Base-by-base conservation (phyloP, 2,329 filamentous ascomycete species). In the Pestalotiopsis sp. region DNA sequence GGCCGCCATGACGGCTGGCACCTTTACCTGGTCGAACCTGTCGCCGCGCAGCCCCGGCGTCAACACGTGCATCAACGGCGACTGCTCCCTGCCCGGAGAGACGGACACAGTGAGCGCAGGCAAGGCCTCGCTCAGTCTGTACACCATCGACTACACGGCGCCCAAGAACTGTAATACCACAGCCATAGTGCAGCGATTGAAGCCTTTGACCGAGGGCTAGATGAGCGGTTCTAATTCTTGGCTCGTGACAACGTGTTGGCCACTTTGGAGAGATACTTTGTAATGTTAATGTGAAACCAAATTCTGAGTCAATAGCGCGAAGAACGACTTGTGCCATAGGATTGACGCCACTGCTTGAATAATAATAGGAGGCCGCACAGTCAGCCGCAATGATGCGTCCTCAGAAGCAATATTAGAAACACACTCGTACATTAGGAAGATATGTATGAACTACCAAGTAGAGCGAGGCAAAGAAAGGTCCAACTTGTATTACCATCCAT, bases 41-140 rank as follows among this genome's bases (percentile, higher is more conserved):
- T 76, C 78, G 41, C 79, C 80, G 1, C 76, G 76, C 64, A 71
- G 77, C 3, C 79, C 77, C 0, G 84, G 82, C 1, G 77, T 84
- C 2, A 87, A 87, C 66, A 73, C 77, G 1, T 86, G 84, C 68
- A 83, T 86, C 71, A 86, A 87, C 63, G 86, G 85, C 1, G 82
- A 87, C 67, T 86, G 84, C 73, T 76, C 74, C 6, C 73, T 87
- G n/a, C 83, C 84, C 0, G 84, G 85, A 0, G 85, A 88, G 79
- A 86, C 84, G 1, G 82, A 82, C 20, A 56, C 56, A 3, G 52
- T 66, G 9, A 41, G 23, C n/a, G 64, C 31, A 20, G 52, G 64
- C 52, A 66, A 59, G 36, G 64, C 45, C n/a, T 59, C 64, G 3
- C 27, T 66, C 38, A 59, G 52, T 39, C 31, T 66, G 31, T 66